phyloP scores from a whole-genome alignment of 805 yeast genomes.

The Torulaspora maleeae region DNA sequence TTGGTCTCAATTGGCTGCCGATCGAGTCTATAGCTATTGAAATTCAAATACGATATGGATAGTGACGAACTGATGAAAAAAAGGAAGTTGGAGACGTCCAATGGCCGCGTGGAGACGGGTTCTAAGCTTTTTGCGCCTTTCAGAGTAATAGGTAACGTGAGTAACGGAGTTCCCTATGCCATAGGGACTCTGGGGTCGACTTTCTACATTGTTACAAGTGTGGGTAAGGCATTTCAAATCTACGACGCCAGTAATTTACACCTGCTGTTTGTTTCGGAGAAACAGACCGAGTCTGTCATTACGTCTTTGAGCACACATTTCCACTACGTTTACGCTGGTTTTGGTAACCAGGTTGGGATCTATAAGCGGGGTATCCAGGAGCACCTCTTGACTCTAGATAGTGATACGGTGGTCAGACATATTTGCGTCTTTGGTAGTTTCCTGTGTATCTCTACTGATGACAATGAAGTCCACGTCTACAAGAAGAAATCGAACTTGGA shows the following conservation, averaged over 20 bases:
- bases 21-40: not conserved
- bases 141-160: slow-evolving; percentile 85
- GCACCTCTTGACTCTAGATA: slow-evolving; percentile 35
- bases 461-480: slow-evolving; percentile 49
- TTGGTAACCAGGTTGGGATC: slow-evolving; percentile 66
- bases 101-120: slow-evolving; percentile 9
- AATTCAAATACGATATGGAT: not conserved
- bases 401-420: slow-evolving; percentile 41
- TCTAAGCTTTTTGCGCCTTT: slow-evolving; percentile 80
- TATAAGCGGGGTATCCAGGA: slow-evolving; percentile 74
- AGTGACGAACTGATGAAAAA: slow-evolving; percentile 16
- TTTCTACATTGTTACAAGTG: slow-evolving; percentile 82
- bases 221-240: slow-evolving; percentile 85
- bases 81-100: slow-evolving; percentile 15
- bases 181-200: slow-evolving; percentile 84
- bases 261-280: slow-evolving; percentile 77
- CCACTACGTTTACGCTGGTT: slow-evolving; percentile 78
- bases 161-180: slow-evolving; percentile 81
- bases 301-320: slow-evolving; percentile 71
- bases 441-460: slow-evolving; percentile 51
- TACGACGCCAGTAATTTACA: slow-evolving; percentile 87
- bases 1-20: not conserved
- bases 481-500: slow-evolving; percentile 39
- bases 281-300: slow-evolving; percentile 66
- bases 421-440: slow-evolving; percentile 73